Evolutionary conservation across 2,329 filamentous ascomycete species (phyloP), one percentile per base, ranked within the genome.

Genomic region (Knoxdaviesia proteae): DNA sequence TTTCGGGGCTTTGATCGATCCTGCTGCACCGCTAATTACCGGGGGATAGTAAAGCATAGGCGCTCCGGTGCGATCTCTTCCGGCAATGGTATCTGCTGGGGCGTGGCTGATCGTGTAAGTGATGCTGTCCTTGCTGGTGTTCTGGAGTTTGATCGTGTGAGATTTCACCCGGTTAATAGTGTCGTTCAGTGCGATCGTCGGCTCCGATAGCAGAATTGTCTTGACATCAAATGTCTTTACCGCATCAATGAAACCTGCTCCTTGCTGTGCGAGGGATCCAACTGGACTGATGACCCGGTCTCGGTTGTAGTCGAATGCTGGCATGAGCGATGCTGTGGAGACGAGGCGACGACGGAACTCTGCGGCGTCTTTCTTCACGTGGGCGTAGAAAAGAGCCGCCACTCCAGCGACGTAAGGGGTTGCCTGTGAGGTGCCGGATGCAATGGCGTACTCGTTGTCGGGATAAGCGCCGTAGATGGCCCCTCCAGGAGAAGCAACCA

Each of bases 381-480:
- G 35, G 10, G 42, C 45, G 7, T 47, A 51, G 45, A 45, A 51
- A 20, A 51, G 39, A 1, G 50, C 50, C 6, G 50, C 50, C 6
- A 52, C 32, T 9, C 49, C 50, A 7, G 50, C 45, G 5, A 52
- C 41, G 5, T 51, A 51, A 1, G 50, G 50, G 1, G 49, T 46
- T 0, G 50, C 45, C n/a, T 50, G 48, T 0, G 49, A 51, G 3
- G 50, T 51, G 1, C 48, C 49, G 0, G 48, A 50, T 3, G 46
- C 46, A 32, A 52, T 42, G 31, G 49, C 48, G 31, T 43, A 46
- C 6, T 30, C 29, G 10, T 46, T 47, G 3, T 47, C 44, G 0
- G 47, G 48, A 31, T 45, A 49, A 6, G 49, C 47, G 4, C 50
- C 47, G 40, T 49, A 51, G 0, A 51, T 46, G 5, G 40, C 42